Evolutionary conservation across 2,329 filamentous ascomycete species (phyloP).

Genomic region (Fusarium marasasianum): DNA sequence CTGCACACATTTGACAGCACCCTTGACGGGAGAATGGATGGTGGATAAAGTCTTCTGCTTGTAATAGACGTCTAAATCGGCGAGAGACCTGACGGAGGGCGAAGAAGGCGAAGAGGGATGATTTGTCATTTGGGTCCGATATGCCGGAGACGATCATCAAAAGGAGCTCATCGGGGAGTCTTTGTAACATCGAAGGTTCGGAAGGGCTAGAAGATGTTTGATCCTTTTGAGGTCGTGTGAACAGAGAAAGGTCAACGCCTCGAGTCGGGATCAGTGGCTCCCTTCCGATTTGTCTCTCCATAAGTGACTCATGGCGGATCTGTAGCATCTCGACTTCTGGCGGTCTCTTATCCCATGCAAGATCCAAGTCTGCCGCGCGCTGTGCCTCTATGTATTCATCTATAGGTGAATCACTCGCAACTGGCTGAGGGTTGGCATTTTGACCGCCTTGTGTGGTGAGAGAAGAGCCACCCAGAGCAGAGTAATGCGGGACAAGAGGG

Average conservation of each 20-base stretch:
- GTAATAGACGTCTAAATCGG: neutral
- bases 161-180: neutral
- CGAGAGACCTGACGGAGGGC: neutral
- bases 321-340: rapidly evolving
- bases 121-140: neutral
- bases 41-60: neutral
- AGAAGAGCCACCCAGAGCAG: too few species aligned
- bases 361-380: too few species aligned
- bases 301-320: neutral
- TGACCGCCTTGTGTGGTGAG: too few species aligned
- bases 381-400: too few species aligned
- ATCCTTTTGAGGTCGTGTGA: too few species aligned
- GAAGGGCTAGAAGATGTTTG: too few species aligned
- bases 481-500: too few species aligned
- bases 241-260: too few species aligned
- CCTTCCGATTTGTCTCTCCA: neutral
- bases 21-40: neutral
- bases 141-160: neutral
- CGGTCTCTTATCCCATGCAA: neutral
- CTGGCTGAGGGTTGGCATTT: neutral
- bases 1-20: neutral
- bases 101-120: neutral
- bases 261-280: neutral
- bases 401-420: neutral
- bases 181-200: neutral